These are phyloP conservation scores for Verbascum thapsus DNA, from an alignment of 257 asterid species.

Conservation along the genomic window DNA sequence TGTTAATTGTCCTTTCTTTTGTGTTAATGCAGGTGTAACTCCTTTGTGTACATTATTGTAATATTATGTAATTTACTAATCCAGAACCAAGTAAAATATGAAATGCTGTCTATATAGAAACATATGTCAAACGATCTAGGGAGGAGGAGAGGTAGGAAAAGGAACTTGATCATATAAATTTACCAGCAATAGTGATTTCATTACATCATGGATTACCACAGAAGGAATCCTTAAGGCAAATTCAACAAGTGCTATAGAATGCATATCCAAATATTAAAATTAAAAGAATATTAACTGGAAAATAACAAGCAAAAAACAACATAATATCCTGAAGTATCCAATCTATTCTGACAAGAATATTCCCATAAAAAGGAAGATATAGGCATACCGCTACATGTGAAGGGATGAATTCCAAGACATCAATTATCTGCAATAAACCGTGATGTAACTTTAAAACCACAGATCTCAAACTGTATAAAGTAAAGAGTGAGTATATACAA, in stretches of 20 bases:
- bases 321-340: background rate
- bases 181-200: slow-evolving; percentile 13
- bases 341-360: slow-evolving; percentile 17
- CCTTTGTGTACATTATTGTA: background rate
- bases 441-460: slow-evolving; percentile 9
- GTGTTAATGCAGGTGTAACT: background rate
- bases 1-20: background rate
- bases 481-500: slow-evolving; percentile 15
- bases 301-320: background rate
- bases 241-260: slow-evolving; percentile 12
- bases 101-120: background rate
- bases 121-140: background rate
- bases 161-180: slow-evolving; percentile 1
- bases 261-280: background rate
- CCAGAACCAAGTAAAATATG: background rate
- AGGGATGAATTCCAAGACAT: slow-evolving; percentile 89
- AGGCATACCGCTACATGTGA: slow-evolving; percentile 86
- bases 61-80: background rate
- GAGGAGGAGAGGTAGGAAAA: background rate
- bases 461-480: slow-evolving; percentile 11
- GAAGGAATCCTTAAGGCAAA: slow-evolving; percentile 9
- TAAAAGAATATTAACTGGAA: background rate
- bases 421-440: slow-evolving; percentile 76
- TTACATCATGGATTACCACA: slow-evolving; percentile 14
- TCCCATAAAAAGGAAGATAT: slow-evolving; percentile 27